Base-by-base conservation (phyloP, 495 filamentous ascomycete genomes). In the Penicillium antarcticum region DNA sequence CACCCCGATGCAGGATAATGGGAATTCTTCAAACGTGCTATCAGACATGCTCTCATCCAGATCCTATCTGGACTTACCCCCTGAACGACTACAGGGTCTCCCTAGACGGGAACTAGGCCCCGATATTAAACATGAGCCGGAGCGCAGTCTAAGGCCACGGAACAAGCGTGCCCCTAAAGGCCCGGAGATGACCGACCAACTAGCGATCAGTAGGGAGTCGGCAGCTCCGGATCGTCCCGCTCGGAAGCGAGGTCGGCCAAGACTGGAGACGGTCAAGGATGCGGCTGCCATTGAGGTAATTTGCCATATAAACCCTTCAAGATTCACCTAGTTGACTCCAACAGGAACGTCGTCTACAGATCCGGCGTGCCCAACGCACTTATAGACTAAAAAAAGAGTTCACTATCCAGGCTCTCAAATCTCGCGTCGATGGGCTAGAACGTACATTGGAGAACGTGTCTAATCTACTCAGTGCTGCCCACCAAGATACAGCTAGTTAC, bases 381-480 rank as follows among this genome's bases (percentile, higher is more conserved):
- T 95, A 96, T 60, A 81, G 91, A 13, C 80, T 87, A 55, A 85
- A 90, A 23, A 96, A 95, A 66, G 91, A 95, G 61, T 85, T 78
- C 19, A 89, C 87, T 1, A 91, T 95, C 40, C 78, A 80, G 13
- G 80, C 83, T 1, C 76, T 95, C 17, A 83, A 87, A 49, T 76
- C 78, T 16, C 78, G 83, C 37, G 87, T 92, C n/a, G 66, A 82
- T 21, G 75, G 79, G 16, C 78, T 95, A 8, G 82, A 87, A 50
- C 73, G 75, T 11, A 79, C 78, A 2, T 83, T 92, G 58, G 79
- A 83, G 49, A 81, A 86, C 50, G 86, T 96, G 73, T 85, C 84
- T 56, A 80, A 79, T 48, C 75, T 83, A 0, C 89, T 95, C 1
- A 33, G 24, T 12, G 16, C 37, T 2, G 33, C 34, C 2, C 51